Evolutionary conservation across 495 filamentous ascomycete genomes (phyloP).

Genomic region (Jackrogersella multiformis): DNA sequence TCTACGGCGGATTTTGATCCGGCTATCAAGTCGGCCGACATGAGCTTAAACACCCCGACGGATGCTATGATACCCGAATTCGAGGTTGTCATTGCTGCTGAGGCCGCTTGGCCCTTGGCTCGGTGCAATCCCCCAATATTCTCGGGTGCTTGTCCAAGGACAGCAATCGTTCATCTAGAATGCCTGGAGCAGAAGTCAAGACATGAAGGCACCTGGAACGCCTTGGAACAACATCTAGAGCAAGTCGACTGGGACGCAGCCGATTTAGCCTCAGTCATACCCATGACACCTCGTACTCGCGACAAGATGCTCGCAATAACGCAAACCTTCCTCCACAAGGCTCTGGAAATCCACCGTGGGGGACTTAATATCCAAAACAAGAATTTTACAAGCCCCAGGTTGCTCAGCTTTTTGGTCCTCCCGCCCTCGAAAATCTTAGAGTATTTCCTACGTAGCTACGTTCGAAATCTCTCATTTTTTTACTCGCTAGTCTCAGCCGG

Average conservation of each 20-base stretch:
- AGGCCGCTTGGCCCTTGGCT: slow-evolving; percentile 65
- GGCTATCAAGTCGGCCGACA: slow-evolving; percentile 45
- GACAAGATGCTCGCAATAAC: slow-evolving; percentile 71
- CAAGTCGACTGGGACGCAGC: slow-evolving; percentile 46
- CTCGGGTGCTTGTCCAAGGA: slow-evolving; percentile 62
- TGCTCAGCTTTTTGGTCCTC: slow-evolving; percentile 65
- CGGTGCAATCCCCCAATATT: slow-evolving; percentile 63
- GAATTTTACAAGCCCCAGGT: slow-evolving; percentile 51
- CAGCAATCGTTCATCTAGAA: slow-evolving; percentile 66
- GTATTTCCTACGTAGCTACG: slow-evolving; percentile 67
- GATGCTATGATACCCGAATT: slow-evolving; percentile 56
- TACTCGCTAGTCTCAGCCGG: slow-evolving; percentile 63
- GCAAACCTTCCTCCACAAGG: slow-evolving; percentile 69
- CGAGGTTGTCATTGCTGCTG: slow-evolving; percentile 61
- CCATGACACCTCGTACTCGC: slow-evolving; percentile 60
- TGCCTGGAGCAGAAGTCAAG: slow-evolving; percentile 65
- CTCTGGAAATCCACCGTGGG: slow-evolving; percentile 66
- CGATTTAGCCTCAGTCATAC: slow-evolving; percentile 58
- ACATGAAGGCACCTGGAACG: slow-evolving; percentile 59
- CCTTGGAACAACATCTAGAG: slow-evolving; percentile 53
- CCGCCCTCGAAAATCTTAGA: slow-evolving; percentile 68
- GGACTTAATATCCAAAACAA: slow-evolving; percentile 47
- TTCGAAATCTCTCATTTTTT: slow-evolving; percentile 65
- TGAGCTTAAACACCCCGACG: slow-evolving; percentile 33
- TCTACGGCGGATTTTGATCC: slow-evolving; percentile 51